Base-by-base conservation (phyloP, 768 basidiomycete species). In the Leccinum truebloodii region DNA sequence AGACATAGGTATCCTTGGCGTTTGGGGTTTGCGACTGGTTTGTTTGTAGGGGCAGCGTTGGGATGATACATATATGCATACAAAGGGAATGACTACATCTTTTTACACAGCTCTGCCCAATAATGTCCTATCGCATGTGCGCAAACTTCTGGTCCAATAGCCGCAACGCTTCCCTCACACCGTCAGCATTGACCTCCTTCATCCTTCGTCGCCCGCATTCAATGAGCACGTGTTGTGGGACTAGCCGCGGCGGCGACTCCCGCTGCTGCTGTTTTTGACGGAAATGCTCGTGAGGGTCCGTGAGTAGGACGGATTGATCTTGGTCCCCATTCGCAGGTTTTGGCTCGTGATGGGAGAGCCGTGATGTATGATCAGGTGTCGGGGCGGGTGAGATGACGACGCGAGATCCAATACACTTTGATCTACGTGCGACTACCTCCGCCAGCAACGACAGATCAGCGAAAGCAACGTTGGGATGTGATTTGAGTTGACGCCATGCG, bases 381-480 rank as follows among this genome's bases (percentile, higher is more conserved):
- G 77, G 79, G 16, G 81, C 80, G 10, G 82, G 83, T 10, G 84
- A 83, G 57, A 88, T 77, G 49, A 84, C 79, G 41, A 91, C 80
- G 41, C 80, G 80, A 16, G 92, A 88, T 18, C 90, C 90, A 2
- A 80, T 83, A 69, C 92, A 94, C 71, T 83, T 87, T 48, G 92
- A 87, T 55, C 89, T 81, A 57, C 92, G 89, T 8, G 91, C 87
- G 46, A 95, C 93, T 46, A 96, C 94, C 55, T 93, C 92, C 3
- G 94, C 94, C 49, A 96, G 83, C 56, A 96, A 80, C 3, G 85
- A 76, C 55, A 96, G 79, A 75, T 95, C 92, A 14, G 91, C 85
- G 70, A 94, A 94, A 32, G 87, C 84, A 56, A 91, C 87, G 65
- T 94, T 95, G 2, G 94, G 94, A 73, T 96, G 94, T 12, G 86